Evolutionary conservation across 495 filamentous ascomycete genomes (phyloP), one percentile per base, ranked within the genome.

Genomic region (Penicillium canariense): DNA sequence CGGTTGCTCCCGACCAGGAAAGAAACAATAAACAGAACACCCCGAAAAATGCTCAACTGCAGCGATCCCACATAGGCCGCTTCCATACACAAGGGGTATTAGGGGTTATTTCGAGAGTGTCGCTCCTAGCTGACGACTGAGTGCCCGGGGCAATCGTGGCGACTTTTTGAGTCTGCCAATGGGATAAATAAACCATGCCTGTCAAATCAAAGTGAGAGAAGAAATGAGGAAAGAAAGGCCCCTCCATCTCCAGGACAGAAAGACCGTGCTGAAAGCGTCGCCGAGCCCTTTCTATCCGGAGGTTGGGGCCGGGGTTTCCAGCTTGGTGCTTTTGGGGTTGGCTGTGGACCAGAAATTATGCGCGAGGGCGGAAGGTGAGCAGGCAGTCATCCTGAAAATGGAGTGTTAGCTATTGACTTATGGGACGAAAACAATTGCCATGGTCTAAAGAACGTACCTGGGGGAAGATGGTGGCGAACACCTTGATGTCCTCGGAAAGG

Each of bases 401-500:
- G 45, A 70, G 64, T 68, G 70, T 50, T 27, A 35, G 38, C 27
- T 4, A 9, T 45, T 1, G 28, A 5, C 6, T 11, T 3, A 26
- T 1, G 15, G 32, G 25, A 42, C 10, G 31, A 8, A 25, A 28
- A 43, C 36, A 9, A 35, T 20, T 4, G 12, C 26, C 3, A 0
- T 17, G 18, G 30, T 6, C 12, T 12, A 17, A 34, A 65, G 20
- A 42, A 74, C 86, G 72, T 78, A 96, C 92, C 87, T 88, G 86
- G 45, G 94, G 94, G 81, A 98, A 98, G 53, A 98, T 94, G 22
- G 90, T 96, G 9, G 95, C 94, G 74, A 98, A 98, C 51, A 97
- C 93, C 80, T 96, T 92, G 71, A 98, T 97, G 68, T 95, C 85
- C 75, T 98, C 95, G 0, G 89, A 95, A 42, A 75, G 52, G 0